phyloP scores from a whole-genome alignment of 1,284 basidiomycete genomes.

The Cryptococcus sp. region DNA sequence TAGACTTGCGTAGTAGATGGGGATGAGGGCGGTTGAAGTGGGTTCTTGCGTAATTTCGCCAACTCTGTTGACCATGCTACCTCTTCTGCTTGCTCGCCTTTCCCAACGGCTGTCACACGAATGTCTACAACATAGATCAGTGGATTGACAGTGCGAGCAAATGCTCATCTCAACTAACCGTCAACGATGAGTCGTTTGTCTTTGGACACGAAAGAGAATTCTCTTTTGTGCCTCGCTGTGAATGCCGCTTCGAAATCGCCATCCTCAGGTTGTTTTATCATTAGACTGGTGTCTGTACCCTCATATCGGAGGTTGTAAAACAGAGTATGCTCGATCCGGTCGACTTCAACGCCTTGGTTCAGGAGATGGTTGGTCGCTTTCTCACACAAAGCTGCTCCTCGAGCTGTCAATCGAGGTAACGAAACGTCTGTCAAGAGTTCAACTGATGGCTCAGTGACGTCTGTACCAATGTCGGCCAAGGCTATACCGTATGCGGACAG shows the following conservation, averaged over 20 bases:
- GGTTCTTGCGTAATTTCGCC: not conserved
- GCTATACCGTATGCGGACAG: slow-evolving; percentile 48
- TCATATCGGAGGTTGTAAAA: slow-evolving; percentile 42
- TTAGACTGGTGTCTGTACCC: slow-evolving; percentile 39
- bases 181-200: slow-evolving; percentile 38
- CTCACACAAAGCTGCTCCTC: slow-evolving; percentile 18
- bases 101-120: slow-evolving; percentile 35
- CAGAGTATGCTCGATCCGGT: slow-evolving; percentile 69
- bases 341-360: slow-evolving; percentile 76
- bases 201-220: slow-evolving; percentile 42
- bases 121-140: slow-evolving; percentile 23
- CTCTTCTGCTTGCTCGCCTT: slow-evolving; percentile 26
- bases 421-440: not conserved
- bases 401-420: slow-evolving; percentile 13
- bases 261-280: slow-evolving; percentile 38
- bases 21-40: not conserved
- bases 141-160: not conserved
- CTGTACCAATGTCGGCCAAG: slow-evolving; percentile 40
- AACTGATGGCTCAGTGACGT: slow-evolving; percentile 33
- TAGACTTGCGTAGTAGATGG: not conserved
- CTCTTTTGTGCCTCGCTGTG: slow-evolving; percentile 34
- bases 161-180: slow-evolving; percentile 4
- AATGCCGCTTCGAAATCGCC: slow-evolving; percentile 32
- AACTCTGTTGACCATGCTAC: not conserved
- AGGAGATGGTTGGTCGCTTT: slow-evolving; percentile 66